Evolutionary conservation across 352 stramenopile species (phyloP), one percentile per base, ranked within the genome.

Genomic region (Pythium oligandrum): DNA sequence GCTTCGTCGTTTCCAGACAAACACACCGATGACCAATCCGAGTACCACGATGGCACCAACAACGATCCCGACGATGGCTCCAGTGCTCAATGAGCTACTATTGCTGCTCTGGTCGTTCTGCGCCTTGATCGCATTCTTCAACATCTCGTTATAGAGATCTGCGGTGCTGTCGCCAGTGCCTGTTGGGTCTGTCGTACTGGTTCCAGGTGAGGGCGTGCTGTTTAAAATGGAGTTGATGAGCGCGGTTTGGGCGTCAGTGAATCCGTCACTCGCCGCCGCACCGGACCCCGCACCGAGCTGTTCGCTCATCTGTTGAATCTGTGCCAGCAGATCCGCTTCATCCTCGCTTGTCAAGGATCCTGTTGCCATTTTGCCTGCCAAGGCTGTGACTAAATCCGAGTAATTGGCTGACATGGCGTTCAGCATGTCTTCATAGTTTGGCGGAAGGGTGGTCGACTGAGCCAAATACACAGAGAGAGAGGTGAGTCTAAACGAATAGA

Each of bases 61-160:
- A 36, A 52, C 34, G 34, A 52, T 31, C 32, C 8, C 47, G 12
- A 42, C 34, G 5, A 52, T 32, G 45, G 40, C 32, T 39, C 47
- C 47, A 7, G 43, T 17, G 4, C 34, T 52, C 40, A 26, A 46
- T 4, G 40, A 46, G 9, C 40, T 26, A 10, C 9, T 5, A 12
- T 12, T 32, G 7, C 5, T 46, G 9, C 5, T 46, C 9, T 32
- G 4, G 4, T 2, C 40, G 10, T 6, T 26, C 5, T 12, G 40
- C 4, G 40, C 9, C 9, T 12, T 26, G 40, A 46, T 10, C 12
- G 40, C 40, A 46, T 26, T 46, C 4, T 5, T 1, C 40, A 32
- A 12, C 12, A 12, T 26, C 31, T 46, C 12, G 40, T 12, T 5
- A 10, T 10, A 46, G 12, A 46, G 12, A 26, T 12, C 40, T 46